phyloP scores from a whole-genome alignment of 768 basidiomycete species.

The Lactarius quietus region DNA sequence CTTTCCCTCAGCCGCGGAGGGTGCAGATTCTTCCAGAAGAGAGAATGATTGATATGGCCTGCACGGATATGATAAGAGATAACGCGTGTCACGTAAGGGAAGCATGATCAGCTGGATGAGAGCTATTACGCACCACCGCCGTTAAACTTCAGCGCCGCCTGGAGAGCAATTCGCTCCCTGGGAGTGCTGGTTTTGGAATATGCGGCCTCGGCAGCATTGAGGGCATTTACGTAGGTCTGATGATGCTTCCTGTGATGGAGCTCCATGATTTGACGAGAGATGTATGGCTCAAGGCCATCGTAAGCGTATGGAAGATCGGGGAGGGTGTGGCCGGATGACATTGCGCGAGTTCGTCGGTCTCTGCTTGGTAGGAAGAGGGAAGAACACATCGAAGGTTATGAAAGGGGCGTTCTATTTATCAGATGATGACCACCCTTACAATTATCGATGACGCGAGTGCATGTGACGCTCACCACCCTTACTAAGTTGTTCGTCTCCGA shows the following conservation, averaged over 20 bases:
- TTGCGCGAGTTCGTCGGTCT: conserved; percentile 7
- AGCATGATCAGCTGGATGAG: not conserved
- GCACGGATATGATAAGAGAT: conserved; percentile 26
- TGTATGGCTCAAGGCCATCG: conserved; percentile 92
- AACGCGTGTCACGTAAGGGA: not conserved
- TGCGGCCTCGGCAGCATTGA: conserved; percentile 83
- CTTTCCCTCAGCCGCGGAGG: conserved; percentile 47
- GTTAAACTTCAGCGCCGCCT: conserved; percentile 93
- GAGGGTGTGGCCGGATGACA: conserved; percentile 47
- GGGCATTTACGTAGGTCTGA: conserved; percentile 88
- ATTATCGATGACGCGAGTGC: conserved; percentile 13
- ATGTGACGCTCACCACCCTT: conserved; percentile 1
- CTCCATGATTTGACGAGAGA: conserved; percentile 87
- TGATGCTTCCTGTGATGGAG: conserved; percentile 96
- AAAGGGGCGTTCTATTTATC: conserved; percentile 23
- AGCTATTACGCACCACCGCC: conserved; percentile 68
- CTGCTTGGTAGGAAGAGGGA: conserved; percentile 15
- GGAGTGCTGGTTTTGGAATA: conserved; percentile 65
- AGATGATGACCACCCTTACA: not conserved
- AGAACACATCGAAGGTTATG: not conserved
- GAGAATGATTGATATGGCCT: conserved; percentile 92
- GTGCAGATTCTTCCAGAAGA: conserved; percentile 94
- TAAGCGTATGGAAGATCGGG: conserved; percentile 76
- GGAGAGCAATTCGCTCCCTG: conserved; percentile 82
- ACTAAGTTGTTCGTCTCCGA: not conserved